Base-by-base conservation (phyloP, 2,329 filamentous ascomycete species). In the Pseudogymnoascus sp. region DNA sequence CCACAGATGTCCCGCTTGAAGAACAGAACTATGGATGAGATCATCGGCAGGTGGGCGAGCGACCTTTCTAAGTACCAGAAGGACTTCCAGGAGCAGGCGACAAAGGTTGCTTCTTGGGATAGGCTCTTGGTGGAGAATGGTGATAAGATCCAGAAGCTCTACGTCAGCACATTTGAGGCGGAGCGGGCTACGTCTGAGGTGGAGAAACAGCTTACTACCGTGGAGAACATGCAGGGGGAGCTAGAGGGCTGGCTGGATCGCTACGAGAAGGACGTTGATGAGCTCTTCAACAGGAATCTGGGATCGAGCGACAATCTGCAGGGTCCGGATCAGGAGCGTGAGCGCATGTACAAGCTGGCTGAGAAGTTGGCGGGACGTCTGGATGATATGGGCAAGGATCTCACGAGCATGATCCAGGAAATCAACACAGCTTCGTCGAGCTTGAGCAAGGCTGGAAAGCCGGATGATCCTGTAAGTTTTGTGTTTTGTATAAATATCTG, bases 21-120 rank as follows among this genome's bases (percentile, higher is more conserved):
- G 80, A 96, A 97, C 76, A 97, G 96, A 79, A 96, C 93, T 0
- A 97, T 99, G 90, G 95, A 99, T 72, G 95, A 99, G 74, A 97
- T 99, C 67, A 92, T 99, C 68, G 97, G 91, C 3, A 87, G 92
- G 33, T 99, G 95, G 95, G 95, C 95, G 1, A 91, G 92, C 0
- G 95, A 97, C 72, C 80, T 99, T 60, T 89, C 92, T 62, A 96
- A 96, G 72, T 97, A 99, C 73, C 93, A 97, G 72, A 96, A 96
- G 74, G 91, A 96, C 64, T 99, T 97, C 79, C 92, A 96, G 73
- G 84, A 88, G 35, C 92, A 97, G 74, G 93, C 96, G 4, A 84
- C 87, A 65, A 89, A 92, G 67, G 91, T 97, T 13, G 89, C 92
- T 19, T 59, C 67, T 50, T 99, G 96, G 96, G 95, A 99, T 74